phyloP scores from a whole-genome alignment of 2,329 filamentous ascomycete genomes.

The Ceratocystis ficicola region DNA sequence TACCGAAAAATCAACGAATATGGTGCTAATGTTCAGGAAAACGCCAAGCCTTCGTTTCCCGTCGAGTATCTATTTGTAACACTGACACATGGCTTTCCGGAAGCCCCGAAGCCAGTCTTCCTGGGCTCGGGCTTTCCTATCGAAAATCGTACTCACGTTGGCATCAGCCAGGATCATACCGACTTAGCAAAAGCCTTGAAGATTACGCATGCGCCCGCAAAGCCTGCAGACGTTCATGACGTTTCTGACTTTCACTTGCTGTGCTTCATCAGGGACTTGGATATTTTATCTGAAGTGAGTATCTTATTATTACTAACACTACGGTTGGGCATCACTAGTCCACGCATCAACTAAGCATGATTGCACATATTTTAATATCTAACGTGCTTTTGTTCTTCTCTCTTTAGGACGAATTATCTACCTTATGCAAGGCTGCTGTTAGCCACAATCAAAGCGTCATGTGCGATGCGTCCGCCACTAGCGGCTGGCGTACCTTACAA shows the following conservation, averaged over 20 bases:
- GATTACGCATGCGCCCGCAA: slow-evolving; percentile 33
- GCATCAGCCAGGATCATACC: slow-evolving; percentile 69
- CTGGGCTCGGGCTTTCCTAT: slow-evolving; percentile 65
- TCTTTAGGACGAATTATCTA: slow-evolving; percentile 68
- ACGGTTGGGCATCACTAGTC: neutral
- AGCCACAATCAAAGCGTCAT: slow-evolving; percentile 69
- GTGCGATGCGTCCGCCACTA: slow-evolving; percentile 70
- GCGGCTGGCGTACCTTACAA: slow-evolving; percentile 88
- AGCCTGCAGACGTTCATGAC: slow-evolving; percentile 40
- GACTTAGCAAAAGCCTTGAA: slow-evolving; percentile 57
- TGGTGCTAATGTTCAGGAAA: slow-evolving; percentile 89
- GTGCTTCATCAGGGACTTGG: slow-evolving; percentile 71
- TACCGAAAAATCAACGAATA: slow-evolving; percentile 95
- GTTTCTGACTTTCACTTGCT: slow-evolving; percentile 91
- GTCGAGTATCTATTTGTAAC: slow-evolving; percentile 95
- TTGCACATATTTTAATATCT: slow-evolving; percentile 15
- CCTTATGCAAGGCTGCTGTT: slow-evolving; percentile 75
- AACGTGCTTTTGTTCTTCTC: slow-evolving; percentile 18
- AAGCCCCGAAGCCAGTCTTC: slow-evolving; percentile 64
- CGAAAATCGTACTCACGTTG: slow-evolving; percentile 79
- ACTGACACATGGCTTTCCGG: slow-evolving; percentile 90
- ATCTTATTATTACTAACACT: neutral
- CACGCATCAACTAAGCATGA: neutral
- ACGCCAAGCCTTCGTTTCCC: slow-evolving; percentile 89
- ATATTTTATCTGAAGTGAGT: slow-evolving; percentile 69